Base-by-base conservation (phyloP, 2,329 filamentous ascomycete species). In the Phyllosticta capitalensis region DNA sequence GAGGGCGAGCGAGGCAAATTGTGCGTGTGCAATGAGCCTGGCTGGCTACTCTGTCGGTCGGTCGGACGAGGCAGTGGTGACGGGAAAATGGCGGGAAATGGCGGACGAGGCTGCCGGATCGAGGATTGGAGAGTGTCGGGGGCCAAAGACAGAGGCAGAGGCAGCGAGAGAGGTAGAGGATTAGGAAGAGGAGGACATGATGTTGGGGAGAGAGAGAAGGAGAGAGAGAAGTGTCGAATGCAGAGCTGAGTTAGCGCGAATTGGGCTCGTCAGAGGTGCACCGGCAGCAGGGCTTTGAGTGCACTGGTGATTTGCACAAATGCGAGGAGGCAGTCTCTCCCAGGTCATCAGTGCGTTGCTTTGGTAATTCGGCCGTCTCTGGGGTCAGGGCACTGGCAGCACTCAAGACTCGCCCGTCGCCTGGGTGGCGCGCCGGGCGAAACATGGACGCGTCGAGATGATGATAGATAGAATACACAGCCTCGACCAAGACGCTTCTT, bases 21-120 rank as follows among this genome's bases (percentile, higher is more conserved):
- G 51, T 26, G 48, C 52, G 10, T 19, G 28, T 6, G 45, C n/a
- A 22, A 45, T 17, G 52, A 52, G 51, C 49, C 52, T 45, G 52
- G 28, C 45, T 54, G 38, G 20, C 52, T 24, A 19, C 24, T 7
- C 24, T 24, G 58, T 50, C 52, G 52, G 38, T 54, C 58, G 58
- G 58, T 59, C 58, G 58, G 58, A 59, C 28, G 56, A 59, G 58
- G 58, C 58, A 55, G 53, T 51, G 33, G 33, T 14, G 58, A 60
- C 53, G 58, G 58, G 45, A 52, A 60, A 60, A 60, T 54, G 58
- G 57, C 52, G 58, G 58, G 53, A 60, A 52, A 60, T 48, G 58
- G 55, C 58, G 58, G 53, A 24, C 58, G 54, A 60, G 53, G 58
- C 58, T 48, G 48, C 38, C 45, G 58, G 53, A 52, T 55, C 56